Evolutionary conservation across 257 asterid genomes (phyloP).

Genomic region (Salvia miltiorrhiza): DNA sequence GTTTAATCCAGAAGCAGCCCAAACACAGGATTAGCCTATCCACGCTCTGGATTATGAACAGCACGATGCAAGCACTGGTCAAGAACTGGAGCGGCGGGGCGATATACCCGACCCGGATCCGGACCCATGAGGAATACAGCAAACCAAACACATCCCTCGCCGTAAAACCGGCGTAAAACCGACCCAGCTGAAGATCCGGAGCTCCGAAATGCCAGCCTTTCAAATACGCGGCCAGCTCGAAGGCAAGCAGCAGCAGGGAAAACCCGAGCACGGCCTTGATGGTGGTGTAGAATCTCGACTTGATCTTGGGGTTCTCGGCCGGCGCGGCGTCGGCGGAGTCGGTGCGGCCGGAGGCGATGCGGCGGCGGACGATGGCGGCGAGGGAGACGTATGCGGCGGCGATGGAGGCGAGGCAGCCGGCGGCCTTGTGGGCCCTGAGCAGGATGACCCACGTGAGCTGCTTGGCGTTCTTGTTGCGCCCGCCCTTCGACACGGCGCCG

Average conservation of each 20-base stretch:
- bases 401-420: slow-evolving; percentile 77
- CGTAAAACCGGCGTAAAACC: slow-evolving; percentile 41
- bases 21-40: slow-evolving; percentile 76
- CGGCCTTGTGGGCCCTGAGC: slow-evolving; percentile 84
- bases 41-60: slow-evolving; percentile 78
- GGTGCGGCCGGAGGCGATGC: slow-evolving; percentile 67
- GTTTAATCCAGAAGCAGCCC: slow-evolving; percentile 83
- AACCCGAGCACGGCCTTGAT: slow-evolving; percentile 58
- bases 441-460: slow-evolving; percentile 95
- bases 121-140: slow-evolving; percentile 68
- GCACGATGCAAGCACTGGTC: slow-evolving; percentile 66
- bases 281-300: slow-evolving; percentile 51
- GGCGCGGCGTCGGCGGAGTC: slow-evolving; percentile 62
- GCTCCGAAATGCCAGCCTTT: slow-evolving; percentile 86
- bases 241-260: slow-evolving; percentile 53
- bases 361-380: slow-evolving; percentile 70
- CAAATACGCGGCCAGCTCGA: slow-evolving; percentile 72
- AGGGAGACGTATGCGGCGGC: slow-evolving; percentile 76
- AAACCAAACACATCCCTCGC: slow-evolving; percentile 58
- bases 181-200: slow-evolving; percentile 53
- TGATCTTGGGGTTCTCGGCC: slow-evolving; percentile 35
- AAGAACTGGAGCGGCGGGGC: slow-evolving; percentile 79
- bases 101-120: slow-evolving; percentile 75
- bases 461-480: slow-evolving; percentile 87
- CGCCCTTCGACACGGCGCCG: slow-evolving; percentile 48